phyloP scores from a whole-genome alignment of 768 basidiomycete genomes.

The Leucogyrophana mollusca region DNA sequence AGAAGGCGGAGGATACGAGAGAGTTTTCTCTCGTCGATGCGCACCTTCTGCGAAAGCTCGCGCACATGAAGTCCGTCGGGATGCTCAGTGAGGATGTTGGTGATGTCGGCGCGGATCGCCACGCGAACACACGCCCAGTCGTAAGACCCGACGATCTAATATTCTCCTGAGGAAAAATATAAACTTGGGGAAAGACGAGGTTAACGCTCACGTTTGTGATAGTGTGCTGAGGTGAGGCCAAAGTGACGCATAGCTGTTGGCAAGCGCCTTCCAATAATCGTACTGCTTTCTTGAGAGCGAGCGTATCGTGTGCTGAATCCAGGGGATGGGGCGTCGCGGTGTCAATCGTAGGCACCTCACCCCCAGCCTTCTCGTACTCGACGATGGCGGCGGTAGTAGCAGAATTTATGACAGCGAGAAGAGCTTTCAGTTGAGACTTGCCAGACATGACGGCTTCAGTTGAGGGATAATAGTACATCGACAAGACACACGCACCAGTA shows the following conservation, averaged over 20 bases:
- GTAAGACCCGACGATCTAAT: too few species aligned
- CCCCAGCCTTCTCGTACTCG: not conserved
- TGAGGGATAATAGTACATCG: not conserved
- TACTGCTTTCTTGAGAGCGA: not conserved
- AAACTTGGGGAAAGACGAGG: not conserved
- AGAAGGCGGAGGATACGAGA: conserved; percentile 38
- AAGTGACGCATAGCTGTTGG: conserved; percentile 1
- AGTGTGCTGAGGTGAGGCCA: conserved; percentile 2
- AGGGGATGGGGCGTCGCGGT: not conserved
- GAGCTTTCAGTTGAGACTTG: not conserved
- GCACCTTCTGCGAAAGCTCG: conserved; percentile 28
- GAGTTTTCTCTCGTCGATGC: conserved; percentile 35
- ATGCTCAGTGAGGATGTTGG: conserved; percentile 38
- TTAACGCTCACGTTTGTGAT: not conserved
- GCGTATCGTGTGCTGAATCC: not conserved
- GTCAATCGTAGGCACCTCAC: not conserved
- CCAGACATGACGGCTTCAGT: not conserved
- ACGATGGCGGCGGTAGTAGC: not conserved
- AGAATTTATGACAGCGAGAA: conserved; percentile 1
- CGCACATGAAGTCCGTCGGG: conserved; percentile 35
- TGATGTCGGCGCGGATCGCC: conserved; percentile 31
- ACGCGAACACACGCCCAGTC: conserved; percentile 29
- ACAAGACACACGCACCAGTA: conserved; percentile 1
- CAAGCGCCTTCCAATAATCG: conserved; percentile 2
- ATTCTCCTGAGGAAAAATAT: not conserved